These are phyloP conservation scores for Blastomyces parvus DNA, from an alignment of 2,329 filamentous ascomycete genomes.

Conservation along the genomic window DNA sequence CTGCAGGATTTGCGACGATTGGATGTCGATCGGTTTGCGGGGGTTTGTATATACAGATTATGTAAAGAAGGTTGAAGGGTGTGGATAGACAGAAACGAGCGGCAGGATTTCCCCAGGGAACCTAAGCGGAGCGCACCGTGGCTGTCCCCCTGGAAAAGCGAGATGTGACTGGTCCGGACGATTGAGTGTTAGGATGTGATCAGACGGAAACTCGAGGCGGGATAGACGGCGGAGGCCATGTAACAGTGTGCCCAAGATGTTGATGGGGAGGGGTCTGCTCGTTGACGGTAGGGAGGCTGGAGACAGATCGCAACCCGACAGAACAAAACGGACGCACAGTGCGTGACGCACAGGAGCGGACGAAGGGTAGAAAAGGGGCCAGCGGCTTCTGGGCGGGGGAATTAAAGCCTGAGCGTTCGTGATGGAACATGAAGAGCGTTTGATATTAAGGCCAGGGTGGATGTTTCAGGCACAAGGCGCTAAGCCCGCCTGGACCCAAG, in stretches of 20 bases:
- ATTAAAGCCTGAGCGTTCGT: background rate
- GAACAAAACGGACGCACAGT: background rate
- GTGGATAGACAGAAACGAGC: constrained; percentile 1
- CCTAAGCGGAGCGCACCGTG: background rate
- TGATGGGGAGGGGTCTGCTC: background rate
- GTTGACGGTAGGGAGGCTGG: background rate
- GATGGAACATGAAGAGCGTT: background rate
- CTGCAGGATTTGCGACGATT: background rate
- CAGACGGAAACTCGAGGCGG: background rate
- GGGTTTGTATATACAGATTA: background rate
- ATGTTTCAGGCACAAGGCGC: constrained; percentile 8
- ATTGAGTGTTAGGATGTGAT: background rate
- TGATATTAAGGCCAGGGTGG: constrained; percentile 10
- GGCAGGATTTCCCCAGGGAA: background rate
- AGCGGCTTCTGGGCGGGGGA: background rate
- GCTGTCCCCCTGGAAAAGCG: too few species aligned
- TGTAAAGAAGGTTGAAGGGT: background rate
- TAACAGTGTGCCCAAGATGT: background rate
- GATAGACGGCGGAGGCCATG: constrained; percentile 1
- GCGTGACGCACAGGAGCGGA: background rate
- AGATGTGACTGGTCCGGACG: background rate
- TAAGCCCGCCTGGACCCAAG: background rate
- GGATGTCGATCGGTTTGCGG: background rate
- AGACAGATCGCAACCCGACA: background rate
- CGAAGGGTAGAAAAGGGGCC: too few species aligned